Evolutionary conservation across 768 basidiomycete species (phyloP).

Genomic region (Boletus sp.): DNA sequence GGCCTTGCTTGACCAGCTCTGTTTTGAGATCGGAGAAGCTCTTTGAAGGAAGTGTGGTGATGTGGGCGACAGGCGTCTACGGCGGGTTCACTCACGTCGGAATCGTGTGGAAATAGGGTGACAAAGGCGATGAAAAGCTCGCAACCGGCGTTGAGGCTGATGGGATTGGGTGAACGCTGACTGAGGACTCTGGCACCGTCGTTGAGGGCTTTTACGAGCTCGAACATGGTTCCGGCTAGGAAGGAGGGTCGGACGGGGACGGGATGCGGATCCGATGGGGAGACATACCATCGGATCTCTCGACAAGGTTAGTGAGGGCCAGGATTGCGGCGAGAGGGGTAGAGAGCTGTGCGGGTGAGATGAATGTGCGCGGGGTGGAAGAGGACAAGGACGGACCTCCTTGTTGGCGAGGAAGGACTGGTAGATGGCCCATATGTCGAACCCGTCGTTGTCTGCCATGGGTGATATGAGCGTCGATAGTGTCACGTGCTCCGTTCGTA

Average conservation of each 20-base stretch:
- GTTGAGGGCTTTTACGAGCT: slow-evolving; percentile 82
- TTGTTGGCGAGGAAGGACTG: slow-evolving; percentile 59
- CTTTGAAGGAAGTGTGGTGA: slow-evolving; percentile 36
- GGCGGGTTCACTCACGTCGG: slow-evolving; percentile 51
- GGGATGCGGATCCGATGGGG: slow-evolving; percentile 12
- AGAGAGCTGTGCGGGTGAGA: slow-evolving; percentile 50
- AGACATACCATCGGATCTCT: slow-evolving; percentile 69
- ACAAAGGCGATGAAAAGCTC: slow-evolving; percentile 90
- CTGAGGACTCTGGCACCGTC: slow-evolving; percentile 67
- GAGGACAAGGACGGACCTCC: slow-evolving; percentile 45
- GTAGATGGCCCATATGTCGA: slow-evolving; percentile 55
- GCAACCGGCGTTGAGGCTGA: slow-evolving; percentile 85
- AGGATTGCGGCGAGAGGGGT: slow-evolving; percentile 87
- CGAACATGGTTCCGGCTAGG: slow-evolving; percentile 87
- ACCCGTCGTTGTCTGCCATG: slow-evolving; percentile 18
- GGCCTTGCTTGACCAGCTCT: slow-evolving; percentile 78
- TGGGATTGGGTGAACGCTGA: slow-evolving; percentile 64
- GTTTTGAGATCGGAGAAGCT: slow-evolving; percentile 82
- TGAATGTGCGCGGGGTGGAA: not conserved
- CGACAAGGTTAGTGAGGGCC: slow-evolving; percentile 76
- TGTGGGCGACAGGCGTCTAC: slow-evolving; percentile 3
- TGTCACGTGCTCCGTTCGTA: slow-evolving; percentile 18
- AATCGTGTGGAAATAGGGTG: slow-evolving; percentile 78
- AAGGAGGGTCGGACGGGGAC: slow-evolving; percentile 2
- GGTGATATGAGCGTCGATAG: slow-evolving; percentile 5